A percentile compares a stretch with the other conserved stretches of the same genome.
Conservation (phyloP, 345 rosid genomes). For the Citrus trifoliata region DNA sequence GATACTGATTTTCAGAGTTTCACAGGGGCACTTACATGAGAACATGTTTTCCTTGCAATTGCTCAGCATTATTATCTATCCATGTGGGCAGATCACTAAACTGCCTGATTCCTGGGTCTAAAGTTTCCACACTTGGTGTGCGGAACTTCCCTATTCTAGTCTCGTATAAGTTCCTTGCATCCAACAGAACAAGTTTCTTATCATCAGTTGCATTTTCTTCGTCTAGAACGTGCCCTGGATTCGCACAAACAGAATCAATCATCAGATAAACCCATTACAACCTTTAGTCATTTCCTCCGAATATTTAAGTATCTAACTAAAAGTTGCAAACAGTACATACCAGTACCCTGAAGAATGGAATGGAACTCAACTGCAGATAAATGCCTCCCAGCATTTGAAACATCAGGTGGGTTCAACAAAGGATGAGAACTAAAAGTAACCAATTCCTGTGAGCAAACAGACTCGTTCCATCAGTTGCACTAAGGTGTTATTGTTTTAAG, state of each 20-base stretch:
- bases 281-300: background rate
- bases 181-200: slow-evolving; percentile 63
- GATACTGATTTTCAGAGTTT: background rate
- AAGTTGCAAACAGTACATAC: slow-evolving; percentile 22
- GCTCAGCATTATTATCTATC: slow-evolving; percentile 75
- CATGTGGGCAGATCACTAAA: slow-evolving; percentile 85
- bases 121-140: slow-evolving; percentile 60
- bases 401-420: slow-evolving; percentile 53
- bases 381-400: slow-evolving; percentile 81
- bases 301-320: background rate
- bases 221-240: slow-evolving; percentile 33
- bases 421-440: slow-evolving; percentile 81
- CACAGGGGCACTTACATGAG: slow-evolving; percentile 60
- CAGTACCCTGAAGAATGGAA: slow-evolving; percentile 61
- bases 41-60: slow-evolving; percentile 60
- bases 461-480: background rate
- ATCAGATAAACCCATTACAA: background rate
- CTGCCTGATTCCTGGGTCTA: slow-evolving; percentile 88
- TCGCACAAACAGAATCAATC: background rate
- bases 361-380: slow-evolving; percentile 88
- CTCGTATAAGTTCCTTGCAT: slow-evolving; percentile 90
- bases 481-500: no score
- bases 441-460: slow-evolving; percentile 54
- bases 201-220: slow-evolving; percentile 27
- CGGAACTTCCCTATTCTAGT: slow-evolving; percentile 87